Conservation (phyloP, 495 filamentous ascomycete species). For the Penicillium crystallinum region DNA sequence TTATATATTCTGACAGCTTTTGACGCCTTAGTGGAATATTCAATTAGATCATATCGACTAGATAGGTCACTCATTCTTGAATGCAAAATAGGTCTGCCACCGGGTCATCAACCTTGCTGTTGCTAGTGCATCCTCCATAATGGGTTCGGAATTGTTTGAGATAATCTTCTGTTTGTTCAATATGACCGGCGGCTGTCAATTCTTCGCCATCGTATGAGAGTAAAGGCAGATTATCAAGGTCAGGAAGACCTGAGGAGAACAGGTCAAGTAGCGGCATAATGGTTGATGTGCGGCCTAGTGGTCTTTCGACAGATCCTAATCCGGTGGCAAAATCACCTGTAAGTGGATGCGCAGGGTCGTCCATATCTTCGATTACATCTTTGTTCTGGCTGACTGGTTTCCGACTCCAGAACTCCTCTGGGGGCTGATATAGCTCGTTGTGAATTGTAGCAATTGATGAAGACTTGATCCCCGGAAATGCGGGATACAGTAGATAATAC, state of each 20-base stretch:
- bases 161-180: slow-evolving; percentile 24
- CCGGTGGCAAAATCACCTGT: slow-evolving; percentile 2
- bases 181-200: slow-evolving; percentile 11
- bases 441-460: slow-evolving; percentile 62
- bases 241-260: slow-evolving; percentile 31
- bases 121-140: slow-evolving; percentile 32
- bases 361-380: slow-evolving; percentile 1
- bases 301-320: slow-evolving; percentile 14
- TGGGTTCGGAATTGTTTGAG: slow-evolving; percentile 28
- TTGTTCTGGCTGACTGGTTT: neutral
- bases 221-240: slow-evolving; percentile 27
- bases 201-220: slow-evolving; percentile 33
- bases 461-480: slow-evolving; percentile 36
- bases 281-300: slow-evolving; percentile 17
- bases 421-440: slow-evolving; percentile 61
- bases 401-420: slow-evolving; percentile 53
- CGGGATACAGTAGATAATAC: slow-evolving; percentile 72
- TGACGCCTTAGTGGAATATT: neutral
- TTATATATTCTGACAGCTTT: neutral
- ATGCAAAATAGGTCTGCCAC: slow-evolving; percentile 33
- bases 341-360: slow-evolving; percentile 4
- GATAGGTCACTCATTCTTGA: neutral
- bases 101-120: slow-evolving; percentile 8
- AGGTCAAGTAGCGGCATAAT: slow-evolving; percentile 31
- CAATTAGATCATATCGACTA: neutral